Evolutionary conservation across 306 rosid genomes (phyloP), one percentile per base, ranked within the genome.

Genomic region (Lathyrus oleraceus): DNA sequence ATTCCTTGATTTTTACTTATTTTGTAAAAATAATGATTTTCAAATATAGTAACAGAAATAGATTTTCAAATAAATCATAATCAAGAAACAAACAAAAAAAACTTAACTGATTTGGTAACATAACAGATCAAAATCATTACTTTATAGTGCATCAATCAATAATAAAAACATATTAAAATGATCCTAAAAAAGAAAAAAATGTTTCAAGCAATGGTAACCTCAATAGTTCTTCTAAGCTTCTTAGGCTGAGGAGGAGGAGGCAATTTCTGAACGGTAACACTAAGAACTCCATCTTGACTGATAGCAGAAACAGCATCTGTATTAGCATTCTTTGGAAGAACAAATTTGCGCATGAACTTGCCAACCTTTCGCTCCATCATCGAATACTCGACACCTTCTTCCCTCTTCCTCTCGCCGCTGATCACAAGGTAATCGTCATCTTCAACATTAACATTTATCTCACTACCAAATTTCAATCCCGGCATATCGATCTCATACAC

Each of bases 1-100:
- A 6, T 82, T 67, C 61, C 72, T 56, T 76, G 73, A 78, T 45
- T 25, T 7, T 51, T 42, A 27, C 11, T 74, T 63, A 47, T 45
- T 17, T 21, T 6, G 15, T 12, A 42, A 42, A 11, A 42, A 11
- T 1, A 42, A 42, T 42, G 47, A 12, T 42, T 11, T 4, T 43
- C 48, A 43, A 11, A 43, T 13, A 10, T 40, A 40, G 44, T 40
- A 12, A 40, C 44, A 40, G 14, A 10, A 40, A 9, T 10, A 10
- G 8, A 9, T 40, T 40, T 12, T 40, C n/a, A 43, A 43, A 13
- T n/a, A 13, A n/a, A 13, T 10, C n/a, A 42, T 42, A 3, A 10
- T 42, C 14, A 3, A 35, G 1, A 35, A 32, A 6, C 8, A 32
- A 32, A 32, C 47, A 0, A 11, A 43, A 9, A 39, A 43, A 43